phyloP scores from a whole-genome alignment of 768 basidiomycete species.

The Naganishia friedmannii region DNA sequence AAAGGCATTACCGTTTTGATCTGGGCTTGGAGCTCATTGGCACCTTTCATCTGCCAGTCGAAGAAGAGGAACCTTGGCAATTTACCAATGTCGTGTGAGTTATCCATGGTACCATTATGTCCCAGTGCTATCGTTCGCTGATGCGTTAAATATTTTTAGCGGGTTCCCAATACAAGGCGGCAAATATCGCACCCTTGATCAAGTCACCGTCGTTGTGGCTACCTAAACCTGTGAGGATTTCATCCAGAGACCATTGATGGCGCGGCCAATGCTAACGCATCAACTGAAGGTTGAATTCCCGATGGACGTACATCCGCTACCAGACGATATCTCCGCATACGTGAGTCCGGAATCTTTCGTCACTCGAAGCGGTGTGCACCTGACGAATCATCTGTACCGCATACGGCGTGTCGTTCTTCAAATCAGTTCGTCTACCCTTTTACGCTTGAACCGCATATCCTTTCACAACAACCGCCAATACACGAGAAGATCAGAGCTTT shows the following conservation, averaged over 20 bases:
- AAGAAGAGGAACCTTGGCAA: neutral
- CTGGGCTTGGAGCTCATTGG: neutral
- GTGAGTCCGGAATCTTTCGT: conserved; percentile 55
- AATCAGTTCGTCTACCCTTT: conserved; percentile 91
- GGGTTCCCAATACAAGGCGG: conserved; percentile 71
- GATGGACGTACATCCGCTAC: conserved; percentile 88
- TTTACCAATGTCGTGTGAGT: neutral
- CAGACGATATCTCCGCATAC: conserved; percentile 83
- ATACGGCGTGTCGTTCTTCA: neutral
- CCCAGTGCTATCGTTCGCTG: neutral
- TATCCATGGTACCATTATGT: neutral
- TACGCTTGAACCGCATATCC: conserved; percentile 80
- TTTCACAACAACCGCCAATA: conserved; percentile 70
- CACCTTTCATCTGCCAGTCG: neutral
- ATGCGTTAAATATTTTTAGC: neutral
- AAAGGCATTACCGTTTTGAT: neutral
- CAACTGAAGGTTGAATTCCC: conserved; percentile 72
- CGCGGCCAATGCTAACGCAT: neutral
- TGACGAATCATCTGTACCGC: neutral
- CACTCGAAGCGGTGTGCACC: conserved; percentile 29
- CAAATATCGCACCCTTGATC: conserved; percentile 75
- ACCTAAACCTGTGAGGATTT: conserved; percentile 64
- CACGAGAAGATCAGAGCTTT: conserved; percentile 66
- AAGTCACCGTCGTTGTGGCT: conserved; percentile 87
- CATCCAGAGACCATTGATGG: neutral